Base-by-base conservation (phyloP, 148 eudicot genomes). In the Persicaria tinctoria region DNA sequence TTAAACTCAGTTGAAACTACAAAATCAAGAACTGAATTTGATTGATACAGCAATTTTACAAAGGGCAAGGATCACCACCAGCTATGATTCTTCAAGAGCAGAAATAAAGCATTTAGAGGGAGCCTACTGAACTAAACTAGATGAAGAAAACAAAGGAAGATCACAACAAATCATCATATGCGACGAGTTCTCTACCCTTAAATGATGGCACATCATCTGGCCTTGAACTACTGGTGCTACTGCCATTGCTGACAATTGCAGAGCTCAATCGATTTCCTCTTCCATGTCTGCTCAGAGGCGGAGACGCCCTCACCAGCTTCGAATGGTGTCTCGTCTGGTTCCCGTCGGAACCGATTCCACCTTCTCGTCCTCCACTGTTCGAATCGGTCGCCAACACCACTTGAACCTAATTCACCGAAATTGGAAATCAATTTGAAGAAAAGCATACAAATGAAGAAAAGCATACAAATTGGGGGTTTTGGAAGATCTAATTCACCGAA, bases 121-220 rank as follows among this genome's bases (percentile, higher is more conserved):
- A 1, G 41, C 41, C 41, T 2, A 60, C 66, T 60, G 20, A 23
- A 60, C 20, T 60, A 9, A 18, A 57, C 1, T 54, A 50, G 53
- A 62, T 23, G 16, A 3, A 46, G 23, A 20, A 69, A 4, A 8
- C 13, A 12, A 70, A 16, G 48, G 6, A 48, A 41, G 48, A 51
- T 74, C 76, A 93, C 80, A 93, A 74, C 63, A 91, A 84, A 83
- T 93, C 97, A 83, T 93, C 98, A 78, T 93, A 93, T 38, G 95
- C 98, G 75, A 94, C 83, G n/a, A 91, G 83, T 80, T 86, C 86
- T 79, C 98, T 87, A 32, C 88, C 89, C 80, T 84, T 86, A 51
- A 84, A 85, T 18, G 90, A 73, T 11, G 84, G 80, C 10, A 45
- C 60, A 49, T 9, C 44, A 76, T 78, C 86, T 27, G 77, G 51